Evolutionary conservation across 192 early-diverging fungal species (phyloP).

Genomic region (Coemansia sp.): DNA sequence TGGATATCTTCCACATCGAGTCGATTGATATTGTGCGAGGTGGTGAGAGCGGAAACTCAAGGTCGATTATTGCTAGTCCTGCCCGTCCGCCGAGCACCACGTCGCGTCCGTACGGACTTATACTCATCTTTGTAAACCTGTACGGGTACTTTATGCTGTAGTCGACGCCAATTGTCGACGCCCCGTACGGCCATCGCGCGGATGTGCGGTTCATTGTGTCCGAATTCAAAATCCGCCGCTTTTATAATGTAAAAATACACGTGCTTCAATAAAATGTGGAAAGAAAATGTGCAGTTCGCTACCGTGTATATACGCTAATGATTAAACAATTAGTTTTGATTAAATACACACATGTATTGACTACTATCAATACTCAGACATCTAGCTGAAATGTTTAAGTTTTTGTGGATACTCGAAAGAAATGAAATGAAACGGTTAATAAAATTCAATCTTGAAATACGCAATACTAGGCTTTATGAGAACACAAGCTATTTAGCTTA

Average conservation of each 20-base stretch:
- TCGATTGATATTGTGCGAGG: slow-evolving; percentile 30
- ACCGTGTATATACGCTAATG: too few species aligned
- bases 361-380: too few species aligned
- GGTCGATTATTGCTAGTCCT: slow-evolving; percentile 44
- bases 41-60: slow-evolving; percentile 40
- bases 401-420: too few species aligned
- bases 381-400: too few species aligned
- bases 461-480: background rate
- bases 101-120: slow-evolving; percentile 52
- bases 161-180: slow-evolving; percentile 35
- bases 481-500: background rate
- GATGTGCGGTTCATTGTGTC: background rate
- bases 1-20: slow-evolving; percentile 39
- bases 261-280: background rate
- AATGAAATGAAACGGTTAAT: too few species aligned
- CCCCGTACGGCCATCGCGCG: slow-evolving; percentile 12
- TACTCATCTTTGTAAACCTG: slow-evolving; percentile 39
- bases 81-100: slow-evolving; percentile 38
- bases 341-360: too few species aligned
- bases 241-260: background rate
- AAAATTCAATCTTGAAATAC: background rate
- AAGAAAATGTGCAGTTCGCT: background rate
- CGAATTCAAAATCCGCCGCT: background rate
- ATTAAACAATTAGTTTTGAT: too few species aligned
- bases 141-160: slow-evolving; percentile 40